phyloP scores from a whole-genome alignment of 169 alveolate genomes.

The Cryptosporidium viatorum region DNA sequence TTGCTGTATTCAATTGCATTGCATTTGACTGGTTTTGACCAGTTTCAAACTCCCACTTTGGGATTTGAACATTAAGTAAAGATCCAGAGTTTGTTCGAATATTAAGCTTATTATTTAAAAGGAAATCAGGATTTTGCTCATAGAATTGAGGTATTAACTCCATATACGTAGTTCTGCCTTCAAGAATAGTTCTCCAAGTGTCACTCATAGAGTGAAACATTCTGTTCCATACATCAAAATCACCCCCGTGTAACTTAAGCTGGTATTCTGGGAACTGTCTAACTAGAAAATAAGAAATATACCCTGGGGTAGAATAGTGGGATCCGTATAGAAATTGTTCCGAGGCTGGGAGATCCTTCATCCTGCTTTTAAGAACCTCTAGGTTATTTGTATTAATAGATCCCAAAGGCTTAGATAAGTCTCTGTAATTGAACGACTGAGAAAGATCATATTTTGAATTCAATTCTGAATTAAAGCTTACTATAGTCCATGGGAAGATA shows the following conservation, averaged over 20 bases:
- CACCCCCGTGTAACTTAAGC: constrained; percentile 93
- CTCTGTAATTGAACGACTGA: constrained; percentile 82
- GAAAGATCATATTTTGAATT: constrained; percentile 40
- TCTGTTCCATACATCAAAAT: constrained; percentile 87
- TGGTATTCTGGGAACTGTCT: constrained; percentile 94
- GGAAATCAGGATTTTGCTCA: constrained; percentile 87
- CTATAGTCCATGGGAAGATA: constrained; percentile 96
- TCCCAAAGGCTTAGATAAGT: constrained; percentile 92
- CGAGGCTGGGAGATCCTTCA: constrained; percentile 81
- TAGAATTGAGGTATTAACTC: constrained; percentile 95
- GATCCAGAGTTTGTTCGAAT: constrained; percentile 82
- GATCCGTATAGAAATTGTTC: constrained; percentile 95
- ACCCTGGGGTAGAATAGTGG: constrained; percentile 97
- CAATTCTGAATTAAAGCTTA: constrained; percentile 84
- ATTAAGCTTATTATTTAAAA: constrained; percentile 85
- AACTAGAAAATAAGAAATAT: constrained; percentile 94
- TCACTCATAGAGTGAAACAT: constrained; percentile 68
- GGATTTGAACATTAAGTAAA: constrained; percentile 88
- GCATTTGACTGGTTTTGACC: background rate
- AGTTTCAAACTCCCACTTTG: constrained; percentile 85
- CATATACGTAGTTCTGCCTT: constrained; percentile 88
- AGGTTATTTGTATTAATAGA: constrained; percentile 88
- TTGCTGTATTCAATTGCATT: background rate
- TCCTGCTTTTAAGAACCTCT: constrained; percentile 83
- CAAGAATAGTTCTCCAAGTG: constrained; percentile 73